Percentiles rank a stretch among this genome's conserved stretches.
Evolutionary conservation across 495 filamentous ascomycete species (phyloP).

Genomic region (Penicillium parvum): DNA sequence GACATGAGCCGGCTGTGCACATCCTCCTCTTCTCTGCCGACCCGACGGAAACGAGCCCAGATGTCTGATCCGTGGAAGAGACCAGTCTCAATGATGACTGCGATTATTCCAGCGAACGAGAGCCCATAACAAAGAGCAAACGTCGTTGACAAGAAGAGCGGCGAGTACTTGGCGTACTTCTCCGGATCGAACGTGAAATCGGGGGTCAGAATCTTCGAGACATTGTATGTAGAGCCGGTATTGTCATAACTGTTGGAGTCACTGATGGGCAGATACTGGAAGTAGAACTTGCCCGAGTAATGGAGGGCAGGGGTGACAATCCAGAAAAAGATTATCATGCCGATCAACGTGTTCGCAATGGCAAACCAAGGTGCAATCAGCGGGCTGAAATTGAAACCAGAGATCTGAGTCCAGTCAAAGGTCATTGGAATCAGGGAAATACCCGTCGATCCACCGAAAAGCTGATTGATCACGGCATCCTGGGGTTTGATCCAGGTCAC

Average conservation of each 20-base stretch:
- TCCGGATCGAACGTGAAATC: constrained; percentile 50
- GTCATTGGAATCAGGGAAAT: constrained; percentile 59
- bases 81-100: constrained; percentile 50
- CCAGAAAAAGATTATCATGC: constrained; percentile 50
- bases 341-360: constrained; percentile 54
- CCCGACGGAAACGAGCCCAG: constrained; percentile 43
- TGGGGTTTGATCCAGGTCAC: constrained; percentile 50
- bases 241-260: constrained; percentile 57
- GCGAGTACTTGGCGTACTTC: constrained; percentile 55
- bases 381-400: constrained; percentile 61
- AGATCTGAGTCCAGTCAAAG: constrained; percentile 67
- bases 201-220: constrained; percentile 48
- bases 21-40: constrained; percentile 58
- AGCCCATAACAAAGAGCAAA: constrained; percentile 57
- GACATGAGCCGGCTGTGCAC: constrained; percentile 61
- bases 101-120: constrained; percentile 54
- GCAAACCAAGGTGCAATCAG: constrained; percentile 67
- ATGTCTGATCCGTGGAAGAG: constrained; percentile 55
- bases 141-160: constrained; percentile 57
- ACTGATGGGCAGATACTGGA: constrained; percentile 52
- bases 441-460: constrained; percentile 58
- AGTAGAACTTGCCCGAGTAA: constrained; percentile 48
- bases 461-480: constrained; percentile 48
- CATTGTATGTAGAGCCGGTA: constrained; percentile 47
- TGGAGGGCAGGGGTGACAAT: constrained; percentile 50